Evolutionary conservation across 345 rosid species (phyloP).

Genomic region (Heritiera fomes): DNA sequence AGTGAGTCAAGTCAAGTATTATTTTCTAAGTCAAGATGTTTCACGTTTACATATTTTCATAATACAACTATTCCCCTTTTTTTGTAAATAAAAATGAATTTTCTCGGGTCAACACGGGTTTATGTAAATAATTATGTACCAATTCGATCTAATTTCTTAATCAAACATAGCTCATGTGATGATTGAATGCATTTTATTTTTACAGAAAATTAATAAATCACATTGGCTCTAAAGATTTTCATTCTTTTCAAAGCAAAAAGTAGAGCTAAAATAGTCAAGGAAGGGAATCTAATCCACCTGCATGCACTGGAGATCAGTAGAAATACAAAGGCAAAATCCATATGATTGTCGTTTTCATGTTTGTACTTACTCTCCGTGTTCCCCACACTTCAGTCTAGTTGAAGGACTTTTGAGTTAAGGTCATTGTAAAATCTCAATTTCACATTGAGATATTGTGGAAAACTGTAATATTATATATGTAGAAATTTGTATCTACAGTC

Average conservation of each 20-base stretch:
- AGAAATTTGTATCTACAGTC: too few relatives aligned
- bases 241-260: too few relatives aligned
- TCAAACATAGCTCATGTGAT: too few relatives aligned
- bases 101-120: not conserved
- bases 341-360: not conserved
- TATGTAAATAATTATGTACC: not conserved
- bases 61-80: too few relatives aligned
- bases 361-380: not conserved
- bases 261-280: not conserved
- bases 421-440: too few relatives aligned
- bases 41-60: not conserved
- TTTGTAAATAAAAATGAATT: too few relatives aligned
- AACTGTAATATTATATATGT: too few relatives aligned
- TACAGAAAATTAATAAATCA: too few relatives aligned
- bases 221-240: too few relatives aligned
- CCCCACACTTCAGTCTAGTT: not conserved
- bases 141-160: not conserved
- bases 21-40: not conserved
- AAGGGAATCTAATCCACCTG: not conserved
- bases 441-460: too few relatives aligned
- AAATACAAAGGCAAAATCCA: not conserved
- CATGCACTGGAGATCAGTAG: not conserved
- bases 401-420: too few relatives aligned
- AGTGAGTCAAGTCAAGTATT: not conserved
- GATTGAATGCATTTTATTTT: too few relatives aligned